phyloP scores from a whole-genome alignment of 1,284 basidiomycete species.

The Cutaneotrichosporon spelunceum region DNA sequence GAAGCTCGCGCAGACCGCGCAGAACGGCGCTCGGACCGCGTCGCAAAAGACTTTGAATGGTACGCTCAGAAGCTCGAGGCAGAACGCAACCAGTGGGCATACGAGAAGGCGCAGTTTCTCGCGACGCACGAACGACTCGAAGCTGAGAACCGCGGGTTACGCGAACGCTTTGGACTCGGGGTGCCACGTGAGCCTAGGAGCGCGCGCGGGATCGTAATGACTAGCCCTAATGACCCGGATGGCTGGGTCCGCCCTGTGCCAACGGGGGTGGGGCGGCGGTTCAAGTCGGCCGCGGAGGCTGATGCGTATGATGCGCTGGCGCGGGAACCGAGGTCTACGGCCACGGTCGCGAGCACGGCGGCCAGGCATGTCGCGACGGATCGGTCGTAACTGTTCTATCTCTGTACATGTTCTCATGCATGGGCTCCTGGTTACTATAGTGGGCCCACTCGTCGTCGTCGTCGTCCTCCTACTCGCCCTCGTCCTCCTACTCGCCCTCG shows the following conservation, averaged over 20 bases:
- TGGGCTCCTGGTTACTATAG: too few species aligned
- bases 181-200: background rate
- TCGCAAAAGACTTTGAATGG: background rate
- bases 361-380: too few species aligned
- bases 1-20: background rate
- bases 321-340: too few species aligned
- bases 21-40: background rate
- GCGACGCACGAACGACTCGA: background rate
- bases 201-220: background rate
- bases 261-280: background rate
- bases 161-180: background rate
- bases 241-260: background rate
- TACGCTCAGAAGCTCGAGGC: background rate
- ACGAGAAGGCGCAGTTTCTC: background rate
- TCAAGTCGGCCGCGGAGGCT: background rate
- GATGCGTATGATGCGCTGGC: background rate
- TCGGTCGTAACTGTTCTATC: too few species aligned
- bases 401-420: too few species aligned
- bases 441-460: constrained; percentile 13
- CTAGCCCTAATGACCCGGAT: background rate
- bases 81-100: background rate
- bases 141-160: background rate
- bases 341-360: too few species aligned
- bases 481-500: too few species aligned
- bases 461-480: too few species aligned